phyloP scores from a whole-genome alignment of 768 basidiomycete genomes.

The Pulveroboletus ravenelii region DNA sequence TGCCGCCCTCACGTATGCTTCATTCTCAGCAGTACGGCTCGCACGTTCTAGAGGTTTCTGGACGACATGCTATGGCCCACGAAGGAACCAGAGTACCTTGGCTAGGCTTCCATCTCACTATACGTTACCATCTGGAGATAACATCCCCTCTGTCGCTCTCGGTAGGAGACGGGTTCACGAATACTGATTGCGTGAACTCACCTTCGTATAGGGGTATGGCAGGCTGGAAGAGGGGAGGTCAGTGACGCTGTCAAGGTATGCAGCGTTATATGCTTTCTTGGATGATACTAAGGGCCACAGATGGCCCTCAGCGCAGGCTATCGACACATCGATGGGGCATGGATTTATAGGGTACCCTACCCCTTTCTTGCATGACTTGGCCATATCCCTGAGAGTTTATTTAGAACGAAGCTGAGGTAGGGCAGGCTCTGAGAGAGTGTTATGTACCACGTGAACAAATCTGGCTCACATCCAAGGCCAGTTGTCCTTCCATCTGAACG shows the following conservation, averaged over 20 bases:
- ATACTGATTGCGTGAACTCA: slow-evolving; percentile 1
- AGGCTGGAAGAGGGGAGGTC: slow-evolving; percentile 52
- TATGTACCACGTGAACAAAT: slow-evolving; percentile 57
- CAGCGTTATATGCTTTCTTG: too few species aligned
- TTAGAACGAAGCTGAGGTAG: slow-evolving; percentile 71
- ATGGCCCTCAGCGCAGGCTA: slow-evolving; percentile 60
- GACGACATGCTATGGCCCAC: slow-evolving; percentile 15
- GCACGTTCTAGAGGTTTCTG: slow-evolving; percentile 20
- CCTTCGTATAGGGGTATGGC: slow-evolving; percentile 52
- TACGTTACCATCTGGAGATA: slow-evolving; percentile 60
- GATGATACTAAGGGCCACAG: slow-evolving; percentile 23
- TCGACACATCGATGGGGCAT: slow-evolving; percentile 70
- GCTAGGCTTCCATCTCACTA: slow-evolving; percentile 42
- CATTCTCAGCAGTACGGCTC: slow-evolving; percentile 15
- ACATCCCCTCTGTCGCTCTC: slow-evolving; percentile 63
- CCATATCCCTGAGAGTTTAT: slow-evolving; percentile 3
- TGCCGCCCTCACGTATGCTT: slow-evolving; percentile 20
- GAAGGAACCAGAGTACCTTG: slow-evolving; percentile 21
- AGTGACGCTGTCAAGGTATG: slow-evolving; percentile 60
- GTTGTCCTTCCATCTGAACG: neutral
- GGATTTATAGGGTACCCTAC: slow-evolving; percentile 54
- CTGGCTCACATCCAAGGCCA: slow-evolving; percentile 62
- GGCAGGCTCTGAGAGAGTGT: slow-evolving; percentile 55
- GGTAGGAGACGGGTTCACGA: slow-evolving; percentile 33
- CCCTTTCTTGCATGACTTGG: neutral